phyloP scores from a whole-genome alignment of 2,329 filamentous ascomycete genomes.

The Calcarisporium arbuscula region DNA sequence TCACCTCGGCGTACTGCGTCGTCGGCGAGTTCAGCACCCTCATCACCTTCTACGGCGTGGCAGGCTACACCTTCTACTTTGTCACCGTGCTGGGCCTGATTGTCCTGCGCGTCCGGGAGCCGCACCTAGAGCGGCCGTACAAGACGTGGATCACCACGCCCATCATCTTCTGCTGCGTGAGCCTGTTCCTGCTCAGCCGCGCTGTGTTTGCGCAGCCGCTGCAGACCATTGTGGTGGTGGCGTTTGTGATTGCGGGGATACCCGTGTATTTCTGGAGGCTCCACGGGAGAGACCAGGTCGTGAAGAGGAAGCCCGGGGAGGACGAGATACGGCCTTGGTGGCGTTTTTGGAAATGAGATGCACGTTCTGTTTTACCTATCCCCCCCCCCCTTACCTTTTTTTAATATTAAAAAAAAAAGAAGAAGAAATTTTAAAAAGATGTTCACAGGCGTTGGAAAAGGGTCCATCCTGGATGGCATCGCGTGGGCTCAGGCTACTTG shows the following conservation, averaged over 20 bases:
- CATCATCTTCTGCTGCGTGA: slow-evolving; percentile 97
- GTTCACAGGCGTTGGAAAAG: no score
- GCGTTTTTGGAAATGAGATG: slow-evolving; percentile 51
- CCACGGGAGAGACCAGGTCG: slow-evolving; percentile 52
- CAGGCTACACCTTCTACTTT: slow-evolving; percentile 97
- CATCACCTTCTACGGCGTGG: slow-evolving; percentile 95
- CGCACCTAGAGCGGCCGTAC: slow-evolving; percentile 82
- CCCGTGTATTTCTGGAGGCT: slow-evolving; percentile 88
- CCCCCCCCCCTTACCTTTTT: neutral
- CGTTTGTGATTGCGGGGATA: slow-evolving; percentile 75
- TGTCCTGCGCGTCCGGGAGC: slow-evolving; percentile 80
- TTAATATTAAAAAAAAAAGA: no score
- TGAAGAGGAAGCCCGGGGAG: slow-evolving; percentile 31
- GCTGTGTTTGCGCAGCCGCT: slow-evolving; percentile 87
- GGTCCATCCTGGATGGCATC: no score
- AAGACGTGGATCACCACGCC: slow-evolving; percentile 95
- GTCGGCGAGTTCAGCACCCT: slow-evolving; percentile 89
- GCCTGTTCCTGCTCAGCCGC: slow-evolving; percentile 80
- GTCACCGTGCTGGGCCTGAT: slow-evolving; percentile 90
- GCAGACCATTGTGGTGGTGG: slow-evolving; percentile 81
- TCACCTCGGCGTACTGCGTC: slow-evolving; percentile 72
- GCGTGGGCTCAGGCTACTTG: no score
- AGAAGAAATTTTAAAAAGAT: no score
- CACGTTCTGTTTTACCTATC: neutral
- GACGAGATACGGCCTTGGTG: slow-evolving; percentile 36